Conservation (phyloP, 495 filamentous ascomycete species). For the Penicillium paradoxum region DNA sequence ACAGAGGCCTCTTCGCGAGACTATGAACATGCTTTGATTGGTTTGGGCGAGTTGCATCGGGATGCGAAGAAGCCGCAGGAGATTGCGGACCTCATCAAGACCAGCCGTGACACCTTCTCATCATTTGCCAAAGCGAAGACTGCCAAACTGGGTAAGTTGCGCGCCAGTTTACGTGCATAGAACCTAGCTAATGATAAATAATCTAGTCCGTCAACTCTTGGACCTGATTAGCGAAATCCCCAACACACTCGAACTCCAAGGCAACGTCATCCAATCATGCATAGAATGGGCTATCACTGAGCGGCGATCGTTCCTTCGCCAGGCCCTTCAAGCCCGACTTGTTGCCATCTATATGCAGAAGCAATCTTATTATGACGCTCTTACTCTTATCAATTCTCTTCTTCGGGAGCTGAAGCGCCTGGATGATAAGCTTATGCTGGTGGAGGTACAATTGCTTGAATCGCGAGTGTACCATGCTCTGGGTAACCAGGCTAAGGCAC, state of each 20-base stretch:
- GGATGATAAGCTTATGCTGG: slow-evolving; percentile 96
- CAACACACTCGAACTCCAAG: slow-evolving; percentile 87
- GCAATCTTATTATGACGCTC: slow-evolving; percentile 91
- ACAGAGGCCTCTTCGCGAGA: slow-evolving; percentile 81
- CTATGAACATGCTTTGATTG: slow-evolving; percentile 68
- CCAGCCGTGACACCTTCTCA: slow-evolving; percentile 83
- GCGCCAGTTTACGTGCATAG: neutral
- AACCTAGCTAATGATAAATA: neutral
- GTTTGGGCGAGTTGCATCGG: slow-evolving; percentile 85
- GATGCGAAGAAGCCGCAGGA: slow-evolving; percentile 84
- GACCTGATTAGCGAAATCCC: slow-evolving; percentile 93
- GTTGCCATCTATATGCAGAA: slow-evolving; percentile 93
- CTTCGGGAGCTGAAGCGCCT: slow-evolving; percentile 94
- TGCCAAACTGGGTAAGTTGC: slow-evolving; percentile 79
- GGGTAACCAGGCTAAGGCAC: slow-evolving; percentile 92
- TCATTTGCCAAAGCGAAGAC: slow-evolving; percentile 99
- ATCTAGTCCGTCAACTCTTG: slow-evolving; percentile 87
- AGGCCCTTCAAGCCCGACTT: slow-evolving; percentile 95
- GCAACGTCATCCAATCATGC: slow-evolving; percentile 90
- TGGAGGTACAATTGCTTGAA: slow-evolving; percentile 98
- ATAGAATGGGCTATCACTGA: slow-evolving; percentile 98
- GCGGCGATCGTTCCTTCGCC: slow-evolving; percentile 87
- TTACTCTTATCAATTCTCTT: slow-evolving; percentile 92
- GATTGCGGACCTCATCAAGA: slow-evolving; percentile 85
- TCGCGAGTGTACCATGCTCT: slow-evolving; percentile 96